Base-by-base conservation (phyloP, 352 stramenopile species). In the Pelagophyceae sp. region DNA sequence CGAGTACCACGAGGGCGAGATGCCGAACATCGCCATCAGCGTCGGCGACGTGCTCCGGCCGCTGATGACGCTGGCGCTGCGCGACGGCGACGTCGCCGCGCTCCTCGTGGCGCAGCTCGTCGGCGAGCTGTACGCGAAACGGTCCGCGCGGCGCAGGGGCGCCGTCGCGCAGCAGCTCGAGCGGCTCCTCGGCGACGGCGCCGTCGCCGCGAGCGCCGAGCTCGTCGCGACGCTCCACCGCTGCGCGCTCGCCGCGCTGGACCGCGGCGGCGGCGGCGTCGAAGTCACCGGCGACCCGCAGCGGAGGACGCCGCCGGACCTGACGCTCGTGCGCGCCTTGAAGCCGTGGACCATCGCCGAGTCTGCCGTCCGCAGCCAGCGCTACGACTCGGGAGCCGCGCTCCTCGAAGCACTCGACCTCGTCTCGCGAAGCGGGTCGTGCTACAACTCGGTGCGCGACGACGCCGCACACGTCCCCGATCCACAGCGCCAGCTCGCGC, bases 21-120 rank as follows among this genome's bases (percentile, higher is more conserved):
- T 86, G n/a, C 83, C 83, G 23, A 81, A 86, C 72, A 79, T 85
- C 19, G 40, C 83, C 79, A 80, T 86, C 31, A 75, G 80, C 33
- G 65, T 84, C 33, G 77, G 77, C 20, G 83, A 86, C 58, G 76
- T 86, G 27, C 60, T 86, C 25, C 77, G 83, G 33, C 83, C 83
- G 15, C 77, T 86, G 54, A 74, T 83, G 17, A 72, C 77, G 20
- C 74, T 86, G 19, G 80, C 70, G 25, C 78, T 83, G 38, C 76
- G 77, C 29, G 82, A 86, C 45, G 80, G 72, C 40, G 72, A 37
- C 0, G 60, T 83, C 20, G 81, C 81, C 15, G 29, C 72, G 15
- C 60, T 79, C 19, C 45, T 84, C 11, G 72, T 85, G 38, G 78
- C 74, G 35, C 65, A 77, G 45, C 15, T 71, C 61, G 27, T 71